These are phyloP conservation scores for Fragaria vesca DNA, from an alignment of 306 rosid genomes.

Conservation along the genomic window DNA sequence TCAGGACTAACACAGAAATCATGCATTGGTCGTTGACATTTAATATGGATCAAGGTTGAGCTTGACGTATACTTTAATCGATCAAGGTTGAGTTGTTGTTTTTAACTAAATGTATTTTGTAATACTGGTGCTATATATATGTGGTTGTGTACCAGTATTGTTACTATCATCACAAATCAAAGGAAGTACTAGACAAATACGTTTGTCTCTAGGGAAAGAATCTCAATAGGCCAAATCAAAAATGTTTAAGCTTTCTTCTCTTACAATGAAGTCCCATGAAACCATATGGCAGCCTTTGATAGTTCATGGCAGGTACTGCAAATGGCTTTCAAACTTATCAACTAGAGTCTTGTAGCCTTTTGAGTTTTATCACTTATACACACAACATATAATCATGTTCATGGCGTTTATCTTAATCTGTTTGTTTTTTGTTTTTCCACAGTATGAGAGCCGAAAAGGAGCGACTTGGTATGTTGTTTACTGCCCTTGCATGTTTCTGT, in stretches of 20 bases:
- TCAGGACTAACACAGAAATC: slow-evolving; percentile 17
- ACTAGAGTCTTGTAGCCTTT: background rate
- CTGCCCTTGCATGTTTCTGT: background rate
- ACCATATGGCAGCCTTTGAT: slow-evolving; percentile 37
- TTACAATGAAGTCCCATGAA: slow-evolving; percentile 28
- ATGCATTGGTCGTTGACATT: slow-evolving; percentile 12
- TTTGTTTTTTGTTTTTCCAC: slow-evolving; percentile 30
- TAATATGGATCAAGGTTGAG: slow-evolving; percentile 4
- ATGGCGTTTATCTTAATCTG: slow-evolving; percentile 15
- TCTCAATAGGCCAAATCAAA: slow-evolving; percentile 19
- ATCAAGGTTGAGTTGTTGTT: slow-evolving; percentile 1
- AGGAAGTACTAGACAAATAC: slow-evolving; percentile 19
- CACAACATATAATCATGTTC: background rate
- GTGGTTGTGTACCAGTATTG: background rate
- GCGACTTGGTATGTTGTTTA: slow-evolving; percentile 42
- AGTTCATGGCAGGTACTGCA: slow-evolving; percentile 42
- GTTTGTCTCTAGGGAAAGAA: slow-evolving; percentile 21
- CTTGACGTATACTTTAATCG: background rate
- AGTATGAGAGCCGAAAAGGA: slow-evolving; percentile 37
- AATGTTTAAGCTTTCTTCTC: slow-evolving; percentile 32
- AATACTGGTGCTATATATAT: slow-evolving; percentile 11
- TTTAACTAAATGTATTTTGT: background rate
- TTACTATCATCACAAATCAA: slow-evolving; percentile 25
- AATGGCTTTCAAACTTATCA: slow-evolving; percentile 4
- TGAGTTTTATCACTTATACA: background rate